Evolutionary conservation across 2,329 filamentous ascomycete genomes (phyloP).

Genomic region (Penicillium expansum): DNA sequence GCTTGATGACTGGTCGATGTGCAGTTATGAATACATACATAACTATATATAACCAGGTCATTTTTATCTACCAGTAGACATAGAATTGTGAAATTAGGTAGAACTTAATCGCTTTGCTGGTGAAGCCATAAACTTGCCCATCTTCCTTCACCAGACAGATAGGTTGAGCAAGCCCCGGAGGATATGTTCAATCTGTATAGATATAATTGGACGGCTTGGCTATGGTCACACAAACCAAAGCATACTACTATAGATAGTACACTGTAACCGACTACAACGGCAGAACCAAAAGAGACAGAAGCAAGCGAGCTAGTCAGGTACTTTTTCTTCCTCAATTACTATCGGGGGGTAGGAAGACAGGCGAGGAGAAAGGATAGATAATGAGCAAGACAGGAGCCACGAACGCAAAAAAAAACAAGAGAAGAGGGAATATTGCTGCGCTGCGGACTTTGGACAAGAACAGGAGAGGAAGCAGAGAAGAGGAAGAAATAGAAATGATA

Average conservation of each 20-base stretch:
- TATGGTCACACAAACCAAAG: neutral
- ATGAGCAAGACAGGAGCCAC: constrained; percentile 22
- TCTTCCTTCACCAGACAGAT: neutral
- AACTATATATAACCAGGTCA: no score
- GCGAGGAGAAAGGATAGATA: constrained; percentile 25
- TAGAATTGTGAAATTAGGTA: neutral
- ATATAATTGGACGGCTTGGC: neutral
- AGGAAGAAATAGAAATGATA: constrained; percentile 23
- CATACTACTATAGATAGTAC: neutral
- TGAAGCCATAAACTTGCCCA: neutral
- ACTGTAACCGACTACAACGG: neutral
- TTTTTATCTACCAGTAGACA: neutral
- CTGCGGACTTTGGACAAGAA: constrained; percentile 37
- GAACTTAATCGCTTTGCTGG: neutral
- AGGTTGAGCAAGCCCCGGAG: neutral
- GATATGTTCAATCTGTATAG: neutral
- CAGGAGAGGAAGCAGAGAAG: constrained; percentile 23
- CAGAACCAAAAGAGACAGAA: neutral
- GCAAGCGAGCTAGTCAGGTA: constrained; percentile 14
- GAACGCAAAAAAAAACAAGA: constrained; percentile 30
- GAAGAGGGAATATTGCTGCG: constrained; percentile 44
- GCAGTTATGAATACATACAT: no score
- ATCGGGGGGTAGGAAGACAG: constrained; percentile 31
- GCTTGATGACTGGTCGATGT: neutral
- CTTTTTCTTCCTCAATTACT: constrained; percentile 35